phyloP scores from a whole-genome alignment of 2,329 filamentous ascomycete genomes.

The Colletotrichum spaethianum region DNA sequence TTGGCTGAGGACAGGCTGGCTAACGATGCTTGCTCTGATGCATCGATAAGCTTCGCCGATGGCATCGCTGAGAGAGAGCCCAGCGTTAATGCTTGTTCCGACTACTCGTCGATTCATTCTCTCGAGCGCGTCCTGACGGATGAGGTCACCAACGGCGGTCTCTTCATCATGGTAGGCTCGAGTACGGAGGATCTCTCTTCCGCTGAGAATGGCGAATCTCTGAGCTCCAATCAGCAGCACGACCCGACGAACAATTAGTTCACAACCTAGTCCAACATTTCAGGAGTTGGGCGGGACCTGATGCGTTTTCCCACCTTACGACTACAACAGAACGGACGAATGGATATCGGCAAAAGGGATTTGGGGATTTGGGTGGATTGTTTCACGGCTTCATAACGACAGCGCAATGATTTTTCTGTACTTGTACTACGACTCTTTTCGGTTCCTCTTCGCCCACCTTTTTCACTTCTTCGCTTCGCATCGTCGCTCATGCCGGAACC shows the following conservation, averaged over 20 bases:
- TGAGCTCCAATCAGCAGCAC: not conserved
- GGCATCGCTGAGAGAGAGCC: not conserved
- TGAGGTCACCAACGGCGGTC: constrained; percentile 8
- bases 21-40: not conserved
- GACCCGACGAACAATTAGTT: not conserved
- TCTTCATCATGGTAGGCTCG: constrained; percentile 19
- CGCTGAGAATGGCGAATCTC: constrained; percentile 28
- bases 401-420: constrained; percentile 28
- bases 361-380: not conserved
- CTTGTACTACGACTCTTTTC: constrained; percentile 24
- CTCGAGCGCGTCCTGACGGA: not conserved
- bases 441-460: not conserved
- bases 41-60: not conserved
- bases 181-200: constrained; percentile 1
- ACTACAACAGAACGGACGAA: constrained; percentile 8
- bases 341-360: not conserved
- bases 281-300: not conserved
- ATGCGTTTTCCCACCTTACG: not conserved
- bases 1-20: not conserved
- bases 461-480: not conserved
- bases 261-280: not conserved
- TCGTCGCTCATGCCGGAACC: not conserved
- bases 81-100: not conserved
- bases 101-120: not conserved
- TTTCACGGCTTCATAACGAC: constrained; percentile 18